Conservation (phyloP, 2,329 filamentous ascomycete species). For the Didymella pinodella region DNA sequence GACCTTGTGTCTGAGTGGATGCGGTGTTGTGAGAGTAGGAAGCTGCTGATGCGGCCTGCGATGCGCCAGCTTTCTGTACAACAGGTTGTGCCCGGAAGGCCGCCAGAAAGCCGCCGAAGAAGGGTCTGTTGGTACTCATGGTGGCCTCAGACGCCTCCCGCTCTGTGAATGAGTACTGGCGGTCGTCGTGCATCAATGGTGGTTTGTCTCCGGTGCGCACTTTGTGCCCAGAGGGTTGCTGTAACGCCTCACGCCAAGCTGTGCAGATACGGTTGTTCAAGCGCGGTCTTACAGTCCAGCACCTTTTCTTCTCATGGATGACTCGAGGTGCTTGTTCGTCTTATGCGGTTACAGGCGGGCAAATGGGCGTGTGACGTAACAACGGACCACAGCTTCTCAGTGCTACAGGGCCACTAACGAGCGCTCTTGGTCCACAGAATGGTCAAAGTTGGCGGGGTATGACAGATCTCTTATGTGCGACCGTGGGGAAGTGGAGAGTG, state of each 20-base stretch:
- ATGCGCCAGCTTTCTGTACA: constrained; percentile 64
- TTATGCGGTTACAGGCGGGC: constrained; percentile 17
- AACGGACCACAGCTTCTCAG: constrained; percentile 12
- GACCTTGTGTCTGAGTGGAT: constrained; percentile 49
- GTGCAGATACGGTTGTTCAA: constrained; percentile 1
- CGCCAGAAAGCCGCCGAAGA: constrained; percentile 72
- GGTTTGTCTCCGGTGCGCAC: constrained; percentile 15
- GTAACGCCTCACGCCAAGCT: background rate
- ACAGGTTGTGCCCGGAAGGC: constrained; percentile 71
- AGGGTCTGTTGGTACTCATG: constrained; percentile 72
- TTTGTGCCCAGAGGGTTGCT: background rate
- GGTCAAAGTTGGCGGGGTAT: constrained; percentile 22
- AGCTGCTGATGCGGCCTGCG: constrained; percentile 49
- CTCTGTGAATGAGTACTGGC: constrained; percentile 30
- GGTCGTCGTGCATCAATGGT: constrained; percentile 41
- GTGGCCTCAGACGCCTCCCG: constrained; percentile 32
- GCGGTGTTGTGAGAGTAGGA: constrained; percentile 46
- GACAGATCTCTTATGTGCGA: constrained; percentile 19
- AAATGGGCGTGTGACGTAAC: constrained; percentile 38
- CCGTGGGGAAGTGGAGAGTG: constrained; percentile 26
- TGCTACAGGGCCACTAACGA: constrained; percentile 3
- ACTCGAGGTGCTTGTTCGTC: constrained; percentile 8
- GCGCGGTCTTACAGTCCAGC: constrained; percentile 1
- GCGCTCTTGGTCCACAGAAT: constrained; percentile 7
- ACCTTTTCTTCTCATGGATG: background rate